Evolutionary conservation across 495 filamentous ascomycete species (phyloP), one percentile per base, ranked within the genome.

Genomic region (Aspergillus campestris): DNA sequence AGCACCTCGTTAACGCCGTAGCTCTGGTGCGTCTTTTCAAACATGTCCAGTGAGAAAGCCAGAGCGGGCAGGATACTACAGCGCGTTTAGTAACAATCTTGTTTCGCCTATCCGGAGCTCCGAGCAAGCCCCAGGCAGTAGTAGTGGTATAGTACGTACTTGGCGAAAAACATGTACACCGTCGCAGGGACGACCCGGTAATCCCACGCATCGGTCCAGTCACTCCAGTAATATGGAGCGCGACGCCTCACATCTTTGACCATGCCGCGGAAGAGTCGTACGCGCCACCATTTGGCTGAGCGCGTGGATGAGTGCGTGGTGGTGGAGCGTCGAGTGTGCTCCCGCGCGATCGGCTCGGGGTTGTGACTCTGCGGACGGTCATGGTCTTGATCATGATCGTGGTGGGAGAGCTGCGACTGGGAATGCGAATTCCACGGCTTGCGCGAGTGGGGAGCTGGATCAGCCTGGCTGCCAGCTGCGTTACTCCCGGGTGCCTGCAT

Each of bases 101-200:
- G 24, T 36, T 57, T 52, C 51, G 24, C 41, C 35, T 37, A 4
- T 31, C 28, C 18, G 33, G 36, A 18, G n/a, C 7, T 8, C 10
- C 31, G 11, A 28, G 18, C 11, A 35, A 45, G 28, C 27, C 34
- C 7, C 30, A 33, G 12, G 14, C 37, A 24, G 38, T 14, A 8
- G n/a, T n/a, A 38, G 32, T 29, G 44, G 48, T 10, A 38, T n/a
- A n/a, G n/a, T n/a, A 48, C 79, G 56, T 70, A 89, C 86, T 90
- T 90, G 24, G 85, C 87, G 72, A 90, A 91, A 65, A 88, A 91
- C 85, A 89, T 92, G 63, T 89, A 89, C 38, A 92, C 72, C 31
- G 86, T 89, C 24, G 82, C 83, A 31, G 87, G 84, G 27, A 92
- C 71, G 32, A 89, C 82, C 31, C 87, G 77, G 66, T 92, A 92